A percentile compares a stretch with the other conserved stretches of the same genome.
phyloP scores from a whole-genome alignment of 768 basidiomycete genomes.

The Dendrothele bispora region DNA sequence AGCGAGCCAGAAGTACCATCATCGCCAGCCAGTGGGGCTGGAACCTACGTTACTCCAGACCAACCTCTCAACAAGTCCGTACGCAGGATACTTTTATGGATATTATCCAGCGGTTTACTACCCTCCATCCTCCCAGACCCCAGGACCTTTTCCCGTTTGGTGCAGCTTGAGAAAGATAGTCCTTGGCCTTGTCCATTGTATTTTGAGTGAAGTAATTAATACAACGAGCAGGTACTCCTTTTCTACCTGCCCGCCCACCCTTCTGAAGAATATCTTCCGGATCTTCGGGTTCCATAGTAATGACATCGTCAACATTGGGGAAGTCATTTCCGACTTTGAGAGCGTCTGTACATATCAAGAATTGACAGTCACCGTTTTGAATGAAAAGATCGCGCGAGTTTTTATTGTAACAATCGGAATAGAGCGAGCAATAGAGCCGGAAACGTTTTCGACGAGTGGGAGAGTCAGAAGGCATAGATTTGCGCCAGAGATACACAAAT shows the following conservation, averaged over 20 bases:
- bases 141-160: no score
- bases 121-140: no score
- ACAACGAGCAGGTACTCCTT: not conserved
- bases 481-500: constrained; percentile 5
- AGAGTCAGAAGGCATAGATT: not conserved
- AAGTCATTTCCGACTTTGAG: constrained; percentile 14
- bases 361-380: constrained; percentile 4
- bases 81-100: no score
- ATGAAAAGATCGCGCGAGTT: constrained; percentile 2
- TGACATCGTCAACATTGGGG: constrained; percentile 9
- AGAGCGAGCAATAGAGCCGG: constrained; percentile 8
- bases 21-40: no score
- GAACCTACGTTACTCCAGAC: no score
- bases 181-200: not conserved
- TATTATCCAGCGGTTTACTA: no score
- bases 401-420: constrained; percentile 3
- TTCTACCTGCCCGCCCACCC: constrained; percentile 5
- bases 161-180: no score
- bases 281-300: constrained; percentile 7
- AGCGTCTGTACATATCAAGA: constrained; percentile 9
- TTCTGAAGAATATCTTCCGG: constrained; percentile 8
- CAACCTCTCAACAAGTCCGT: no score
- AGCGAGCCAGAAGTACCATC: no score
- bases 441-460: not conserved
- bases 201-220: not conserved